phyloP scores from a whole-genome alignment of 306 rosid genomes.

The Corylus americana region DNA sequence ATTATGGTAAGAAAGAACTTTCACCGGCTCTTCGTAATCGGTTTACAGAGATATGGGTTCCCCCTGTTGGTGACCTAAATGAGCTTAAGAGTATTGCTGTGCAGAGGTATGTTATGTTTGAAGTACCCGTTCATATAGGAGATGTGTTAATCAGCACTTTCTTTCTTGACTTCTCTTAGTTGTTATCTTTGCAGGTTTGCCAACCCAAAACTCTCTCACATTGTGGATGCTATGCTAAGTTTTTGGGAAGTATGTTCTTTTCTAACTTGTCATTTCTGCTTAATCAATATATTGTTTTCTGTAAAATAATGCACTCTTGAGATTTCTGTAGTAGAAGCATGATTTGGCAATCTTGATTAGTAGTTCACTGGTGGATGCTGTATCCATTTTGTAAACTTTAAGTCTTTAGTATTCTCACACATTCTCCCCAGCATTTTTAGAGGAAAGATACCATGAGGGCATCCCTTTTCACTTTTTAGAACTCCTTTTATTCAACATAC shows the following conservation, averaged over 20 bases:
- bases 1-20: conserved; percentile 92
- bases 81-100: conserved; percentile 73
- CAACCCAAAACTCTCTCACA: conserved; percentile 37
- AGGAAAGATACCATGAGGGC: not conserved
- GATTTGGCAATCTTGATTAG: conserved; percentile 9
- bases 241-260: conserved; percentile 73
- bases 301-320: not conserved
- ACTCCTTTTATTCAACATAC: not conserved
- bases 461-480: not conserved
- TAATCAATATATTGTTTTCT: not conserved
- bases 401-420: not conserved
- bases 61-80: conserved; percentile 62
- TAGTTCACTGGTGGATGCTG: conserved; percentile 2
- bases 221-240: conserved; percentile 66
- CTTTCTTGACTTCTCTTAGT: not conserved
- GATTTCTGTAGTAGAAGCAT: not conserved
- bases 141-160: not conserved
- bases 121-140: conserved; percentile 4
- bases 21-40: conserved; percentile 91
- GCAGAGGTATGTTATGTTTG: conserved; percentile 45
- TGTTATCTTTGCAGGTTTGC: conserved; percentile 50
- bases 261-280: not conserved
- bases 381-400: not conserved
- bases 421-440: not conserved
- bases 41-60: conserved; percentile 99